phyloP scores from a whole-genome alignment of 768 basidiomycete genomes.

The Hygrocybe punicea region DNA sequence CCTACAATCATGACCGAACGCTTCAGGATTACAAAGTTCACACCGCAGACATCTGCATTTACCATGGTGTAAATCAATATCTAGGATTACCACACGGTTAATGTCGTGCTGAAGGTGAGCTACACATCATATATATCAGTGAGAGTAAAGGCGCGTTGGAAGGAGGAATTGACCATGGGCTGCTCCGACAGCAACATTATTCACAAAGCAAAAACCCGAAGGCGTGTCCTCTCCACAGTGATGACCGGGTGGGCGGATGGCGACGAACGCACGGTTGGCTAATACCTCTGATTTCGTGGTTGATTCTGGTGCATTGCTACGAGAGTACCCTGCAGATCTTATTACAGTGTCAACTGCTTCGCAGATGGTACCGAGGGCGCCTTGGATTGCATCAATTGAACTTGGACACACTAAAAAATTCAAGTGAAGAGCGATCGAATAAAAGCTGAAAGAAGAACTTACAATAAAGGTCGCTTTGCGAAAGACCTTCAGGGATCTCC shows the following conservation, averaged over 20 bases:
- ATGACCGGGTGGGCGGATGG: constrained; percentile 87
- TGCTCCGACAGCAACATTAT: constrained; percentile 87
- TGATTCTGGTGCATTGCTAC: background rate
- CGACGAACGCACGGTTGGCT: constrained; percentile 65
- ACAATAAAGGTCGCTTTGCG: constrained; percentile 85
- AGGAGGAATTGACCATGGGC: constrained; percentile 68
- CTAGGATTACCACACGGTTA: constrained; percentile 78
- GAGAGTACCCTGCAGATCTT: constrained; percentile 11
- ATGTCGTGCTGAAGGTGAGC: constrained; percentile 80
- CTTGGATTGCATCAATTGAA: constrained; percentile 74
- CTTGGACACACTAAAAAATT: constrained; percentile 64
- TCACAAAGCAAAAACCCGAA: constrained; percentile 92
- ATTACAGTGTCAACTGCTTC: constrained; percentile 80
- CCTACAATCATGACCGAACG: constrained; percentile 43
- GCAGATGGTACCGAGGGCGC: constrained; percentile 78
- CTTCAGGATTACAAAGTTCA: background rate
- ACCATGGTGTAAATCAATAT: constrained; percentile 93
- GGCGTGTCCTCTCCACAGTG: constrained; percentile 91
- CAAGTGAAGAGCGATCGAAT: background rate
- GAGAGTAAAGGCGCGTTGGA: background rate
- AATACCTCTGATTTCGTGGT: constrained; percentile 10
- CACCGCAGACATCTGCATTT: constrained; percentile 10
- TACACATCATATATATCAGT: constrained; percentile 25
- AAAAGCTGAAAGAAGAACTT: constrained; percentile 28
- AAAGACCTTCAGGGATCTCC: constrained; percentile 70